phyloP scores from a whole-genome alignment of 768 basidiomycete species.

The Dioszegia hungarica region DNA sequence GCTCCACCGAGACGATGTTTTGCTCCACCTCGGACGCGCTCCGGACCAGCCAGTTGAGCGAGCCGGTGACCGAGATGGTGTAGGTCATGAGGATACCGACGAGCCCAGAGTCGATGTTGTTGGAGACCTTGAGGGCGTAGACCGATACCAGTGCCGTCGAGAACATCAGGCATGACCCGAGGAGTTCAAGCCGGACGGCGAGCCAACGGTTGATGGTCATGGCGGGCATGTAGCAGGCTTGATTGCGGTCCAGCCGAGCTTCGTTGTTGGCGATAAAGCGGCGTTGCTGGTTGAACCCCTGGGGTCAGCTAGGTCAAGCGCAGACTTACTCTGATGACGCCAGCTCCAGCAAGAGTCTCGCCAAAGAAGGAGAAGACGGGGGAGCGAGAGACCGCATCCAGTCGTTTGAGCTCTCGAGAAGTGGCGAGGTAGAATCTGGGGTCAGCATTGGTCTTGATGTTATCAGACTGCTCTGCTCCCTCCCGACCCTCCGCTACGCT shows the following conservation, averaged over 20 bases:
- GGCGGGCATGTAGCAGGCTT: conserved; percentile 68
- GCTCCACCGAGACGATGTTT: conserved; percentile 49
- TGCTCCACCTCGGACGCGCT: conserved; percentile 49
- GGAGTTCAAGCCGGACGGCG: conserved; percentile 73
- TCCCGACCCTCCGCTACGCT: too few species aligned
- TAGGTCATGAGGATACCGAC: conserved; percentile 83
- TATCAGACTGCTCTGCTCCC: too few species aligned
- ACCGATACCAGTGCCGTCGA: conserved; percentile 65
- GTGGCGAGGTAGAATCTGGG: conserved; percentile 63
- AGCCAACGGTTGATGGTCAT: conserved; percentile 62
- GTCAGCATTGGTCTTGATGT: too few species aligned
- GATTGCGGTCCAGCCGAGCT: conserved; percentile 73
- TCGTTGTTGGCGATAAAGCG: conserved; percentile 49
- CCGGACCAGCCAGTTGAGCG: conserved; percentile 54
- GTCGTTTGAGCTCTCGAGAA: conserved; percentile 48
- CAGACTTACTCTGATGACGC: conserved; percentile 35
- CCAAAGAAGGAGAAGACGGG: conserved; percentile 71
- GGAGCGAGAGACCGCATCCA: conserved; percentile 65
- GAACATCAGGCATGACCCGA: conserved; percentile 75
- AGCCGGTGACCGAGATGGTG: conserved; percentile 75
- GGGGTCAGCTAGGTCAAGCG: conserved; percentile 1
- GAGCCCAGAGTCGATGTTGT: conserved; percentile 72
- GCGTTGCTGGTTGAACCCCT: conserved; percentile 44
- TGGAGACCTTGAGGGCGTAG: conserved; percentile 64
- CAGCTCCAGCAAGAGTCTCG: conserved; percentile 42